Percentiles rank a stretch among this genome's conserved stretches.
These are phyloP conservation scores for Xylariaceae sp. DNA, from an alignment of 2,329 filamentous ascomycete species.

Conservation along the genomic window DNA sequence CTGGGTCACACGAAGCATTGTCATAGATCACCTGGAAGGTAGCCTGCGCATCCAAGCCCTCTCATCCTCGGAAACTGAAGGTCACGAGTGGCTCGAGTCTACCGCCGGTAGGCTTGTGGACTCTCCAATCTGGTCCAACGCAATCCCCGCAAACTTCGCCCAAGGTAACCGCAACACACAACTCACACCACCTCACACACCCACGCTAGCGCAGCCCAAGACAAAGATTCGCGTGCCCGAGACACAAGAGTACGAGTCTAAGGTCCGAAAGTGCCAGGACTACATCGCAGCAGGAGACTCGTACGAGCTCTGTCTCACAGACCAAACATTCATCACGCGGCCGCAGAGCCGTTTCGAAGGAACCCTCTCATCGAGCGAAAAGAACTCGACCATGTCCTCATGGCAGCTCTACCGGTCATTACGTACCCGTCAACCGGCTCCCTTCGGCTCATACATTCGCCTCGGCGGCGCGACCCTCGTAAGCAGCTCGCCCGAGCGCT, in stretches of 20 bases:
- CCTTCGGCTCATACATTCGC: slow-evolving; percentile 77
- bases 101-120: slow-evolving; percentile 31
- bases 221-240: slow-evolving; percentile 38
- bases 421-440: slow-evolving; percentile 67
- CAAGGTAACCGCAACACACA: slow-evolving; percentile 13
- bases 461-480: slow-evolving; percentile 67
- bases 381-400: slow-evolving; percentile 37
- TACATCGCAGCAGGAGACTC: slow-evolving; percentile 72
- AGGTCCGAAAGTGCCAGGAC: slow-evolving; percentile 64
- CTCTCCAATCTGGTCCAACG: slow-evolving; percentile 33
- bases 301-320: slow-evolving; percentile 81
- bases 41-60: slow-evolving; percentile 64
- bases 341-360: slow-evolving; percentile 28
- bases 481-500: slow-evolving; percentile 83
- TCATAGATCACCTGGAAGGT: slow-evolving; percentile 65
- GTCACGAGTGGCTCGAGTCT: slow-evolving; percentile 43
- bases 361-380: slow-evolving; percentile 40
- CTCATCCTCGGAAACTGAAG: slow-evolving; percentile 33
- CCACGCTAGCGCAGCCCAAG: slow-evolving; percentile 18
- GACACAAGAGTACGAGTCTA: slow-evolving; percentile 53
- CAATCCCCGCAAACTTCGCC: slow-evolving; percentile 11
- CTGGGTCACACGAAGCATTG: slow-evolving; percentile 71
- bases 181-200: slow-evolving; percentile 30
- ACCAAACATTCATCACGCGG: slow-evolving; percentile 60
- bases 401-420: slow-evolving; percentile 72